Conservation (phyloP, 2,329 filamentous ascomycete genomes). For the Microdochium bolleyi region DNA sequence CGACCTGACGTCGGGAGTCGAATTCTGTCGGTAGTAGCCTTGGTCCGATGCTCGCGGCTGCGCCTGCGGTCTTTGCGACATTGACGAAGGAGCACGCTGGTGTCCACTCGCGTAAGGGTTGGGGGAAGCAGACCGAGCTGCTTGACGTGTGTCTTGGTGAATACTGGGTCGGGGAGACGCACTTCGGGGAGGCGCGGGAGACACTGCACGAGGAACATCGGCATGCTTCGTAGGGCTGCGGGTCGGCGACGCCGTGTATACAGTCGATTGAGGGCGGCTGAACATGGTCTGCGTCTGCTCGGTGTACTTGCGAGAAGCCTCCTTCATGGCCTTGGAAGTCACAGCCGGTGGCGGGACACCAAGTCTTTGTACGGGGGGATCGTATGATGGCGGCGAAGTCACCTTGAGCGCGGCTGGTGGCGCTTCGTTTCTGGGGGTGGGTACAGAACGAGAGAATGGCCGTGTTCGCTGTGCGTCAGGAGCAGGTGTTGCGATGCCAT, state of each 20-base stretch:
- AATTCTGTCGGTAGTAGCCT: slow-evolving; percentile 42
- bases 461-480: slow-evolving; percentile 31
- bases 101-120: slow-evolving; percentile 14
- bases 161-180: slow-evolving; percentile 54
- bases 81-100: slow-evolving; percentile 9
- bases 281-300: slow-evolving; percentile 80
- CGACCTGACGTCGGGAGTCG: slow-evolving; percentile 38
- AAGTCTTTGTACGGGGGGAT: slow-evolving; percentile 67
- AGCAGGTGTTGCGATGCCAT: slow-evolving; percentile 81
- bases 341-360: slow-evolving; percentile 88
- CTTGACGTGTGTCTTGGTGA: slow-evolving; percentile 34
- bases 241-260: slow-evolving; percentile 19
- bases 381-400: slow-evolving; percentile 59
- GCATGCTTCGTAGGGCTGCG: slow-evolving; percentile 52
- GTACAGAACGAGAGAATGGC: slow-evolving; percentile 32
- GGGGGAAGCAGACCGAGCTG: slow-evolving; percentile 15
- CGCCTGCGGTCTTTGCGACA: not conserved
- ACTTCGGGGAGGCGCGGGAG: slow-evolving; percentile 60
- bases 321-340: slow-evolving; percentile 91
- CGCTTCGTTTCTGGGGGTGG: slow-evolving; percentile 16
- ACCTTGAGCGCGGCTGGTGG: not conserved
- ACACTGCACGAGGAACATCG: slow-evolving; percentile 52
- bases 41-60: slow-evolving; percentile 33
- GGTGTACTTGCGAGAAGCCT: slow-evolving; percentile 83
- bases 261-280: slow-evolving; percentile 26